phyloP scores from a whole-genome alignment of 208 protist species.

The Crithidia brevicula region DNA sequence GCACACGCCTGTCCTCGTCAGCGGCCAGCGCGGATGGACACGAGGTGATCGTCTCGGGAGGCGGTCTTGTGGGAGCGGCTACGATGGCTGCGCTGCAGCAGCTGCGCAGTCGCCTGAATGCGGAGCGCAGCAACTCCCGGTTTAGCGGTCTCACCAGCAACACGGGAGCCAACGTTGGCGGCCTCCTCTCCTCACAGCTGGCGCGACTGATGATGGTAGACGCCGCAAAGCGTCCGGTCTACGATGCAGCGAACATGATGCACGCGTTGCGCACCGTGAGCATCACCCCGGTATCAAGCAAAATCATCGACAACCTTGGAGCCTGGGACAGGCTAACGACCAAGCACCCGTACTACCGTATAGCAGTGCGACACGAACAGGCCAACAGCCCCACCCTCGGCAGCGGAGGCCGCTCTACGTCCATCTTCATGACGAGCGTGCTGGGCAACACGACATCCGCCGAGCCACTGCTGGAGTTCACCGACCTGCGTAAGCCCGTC shows the following conservation, averaged over 20 bases:
- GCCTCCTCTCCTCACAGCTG: constrained; percentile 37
- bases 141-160: neutral
- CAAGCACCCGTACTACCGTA: constrained; percentile 89
- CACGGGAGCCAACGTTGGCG: neutral
- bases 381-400: constrained; percentile 61
- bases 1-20: neutral
- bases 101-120: constrained; percentile 54
- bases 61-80: constrained; percentile 73
- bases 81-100: constrained; percentile 77
- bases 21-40: constrained; percentile 13
- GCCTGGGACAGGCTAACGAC: constrained; percentile 70
- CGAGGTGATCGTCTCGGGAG: constrained; percentile 81
- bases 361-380: constrained; percentile 85
- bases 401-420: constrained; percentile 41
- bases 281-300: constrained; percentile 84
- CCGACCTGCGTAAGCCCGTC: constrained; percentile 75
- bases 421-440: constrained; percentile 62
- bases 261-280: constrained; percentile 79
- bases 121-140: neutral
- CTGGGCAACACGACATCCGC: constrained; percentile 47
- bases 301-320: constrained; percentile 79
- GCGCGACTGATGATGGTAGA: constrained; percentile 70
- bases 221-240: constrained; percentile 45
- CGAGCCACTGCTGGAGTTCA: constrained; percentile 81
- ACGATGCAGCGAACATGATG: constrained; percentile 66